Evolutionary conservation across 2,329 filamentous ascomycete species (phyloP), one percentile per base, ranked within the genome.

Genomic region (Curvularia eragrostidis): DNA sequence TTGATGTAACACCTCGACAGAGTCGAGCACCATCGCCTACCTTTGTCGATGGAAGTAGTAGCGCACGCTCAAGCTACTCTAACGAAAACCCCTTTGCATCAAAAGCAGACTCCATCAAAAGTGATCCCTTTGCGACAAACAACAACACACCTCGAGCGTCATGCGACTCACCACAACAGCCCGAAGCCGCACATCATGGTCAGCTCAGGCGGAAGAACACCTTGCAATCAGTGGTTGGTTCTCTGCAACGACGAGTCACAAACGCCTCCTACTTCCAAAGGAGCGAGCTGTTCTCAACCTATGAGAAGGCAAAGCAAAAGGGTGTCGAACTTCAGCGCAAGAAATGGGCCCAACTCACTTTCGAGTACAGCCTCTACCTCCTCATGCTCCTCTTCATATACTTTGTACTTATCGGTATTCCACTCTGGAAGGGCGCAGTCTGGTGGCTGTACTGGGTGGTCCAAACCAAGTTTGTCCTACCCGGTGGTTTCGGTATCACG

Each of bases 321-420:
- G 63, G 67, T 12, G 36, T 30, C 19, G 41, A 70, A 26, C 46
- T 70, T 5, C 67, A 76, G 51, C 65, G 77, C 19, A 70, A 70
- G 42, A 67, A 72, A 42, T 77, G 72, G 70, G 72, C 72, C 21
- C 76, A 77, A 52, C 12, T 74, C 1, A 50, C 70, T 5, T 80
- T 81, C 51, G 76, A 80, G 62, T 78, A 75, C 48, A 58, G 67
- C 30, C 62, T 78, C 26, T 81, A 81, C 50, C 34, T 71, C 2
- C 78, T 41, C 38, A 43, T 68, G 21, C 18, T 77, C 3, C 68
- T 67, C 12, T 78, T 81, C 53, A 67, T 80, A 28, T 82, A 82
- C 56, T 80, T 82, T 21, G 77, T 81, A n/a, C 68, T 82, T 1
- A 64, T 82, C 9, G 80, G 80, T 4, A 54, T 77, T 52, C 80